Percentiles rank a stretch among this genome's conserved stretches.
Conservation (phyloP, 768 basidiomycete species). For the Tulasnella calospora region DNA sequence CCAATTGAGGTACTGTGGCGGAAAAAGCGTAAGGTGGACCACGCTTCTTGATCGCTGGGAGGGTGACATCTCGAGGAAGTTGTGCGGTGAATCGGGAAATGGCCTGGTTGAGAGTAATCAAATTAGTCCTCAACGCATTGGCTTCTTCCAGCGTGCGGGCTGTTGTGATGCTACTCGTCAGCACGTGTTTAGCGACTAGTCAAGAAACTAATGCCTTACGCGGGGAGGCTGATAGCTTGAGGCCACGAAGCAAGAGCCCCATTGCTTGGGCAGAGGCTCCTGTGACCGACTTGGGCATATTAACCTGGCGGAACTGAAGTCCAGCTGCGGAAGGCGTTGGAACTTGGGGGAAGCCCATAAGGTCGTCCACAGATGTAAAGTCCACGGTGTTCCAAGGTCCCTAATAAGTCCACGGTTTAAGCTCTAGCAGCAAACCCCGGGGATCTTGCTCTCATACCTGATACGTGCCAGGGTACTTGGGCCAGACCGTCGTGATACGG, state of each 20-base stretch:
- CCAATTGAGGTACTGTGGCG: neutral
- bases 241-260: constrained; percentile 6
- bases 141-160: constrained; percentile 15
- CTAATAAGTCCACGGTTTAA: neutral
- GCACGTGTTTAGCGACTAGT: neutral
- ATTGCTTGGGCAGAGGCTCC: constrained; percentile 11
- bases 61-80: constrained; percentile 9
- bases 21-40: constrained; percentile 10
- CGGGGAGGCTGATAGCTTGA: neutral
- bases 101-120: constrained; percentile 11
- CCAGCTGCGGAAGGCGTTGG: constrained; percentile 8
- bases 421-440: neutral
- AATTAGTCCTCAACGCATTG: neutral
- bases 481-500: constrained; percentile 21
- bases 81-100: constrained; percentile 16
- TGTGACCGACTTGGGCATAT: neutral
- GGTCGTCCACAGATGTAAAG: constrained; percentile 20
- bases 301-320: neutral
- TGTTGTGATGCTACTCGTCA: neutral
- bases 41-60: neutral
- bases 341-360: constrained; percentile 12
- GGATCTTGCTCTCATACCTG: neutral
- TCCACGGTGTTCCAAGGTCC: constrained; percentile 12
- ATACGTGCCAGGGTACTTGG: constrained; percentile 16
- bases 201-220: constrained; percentile 5